Evolutionary conservation across 2,329 filamentous ascomycete species (phyloP).

Genomic region (Xylaria digitata): DNA sequence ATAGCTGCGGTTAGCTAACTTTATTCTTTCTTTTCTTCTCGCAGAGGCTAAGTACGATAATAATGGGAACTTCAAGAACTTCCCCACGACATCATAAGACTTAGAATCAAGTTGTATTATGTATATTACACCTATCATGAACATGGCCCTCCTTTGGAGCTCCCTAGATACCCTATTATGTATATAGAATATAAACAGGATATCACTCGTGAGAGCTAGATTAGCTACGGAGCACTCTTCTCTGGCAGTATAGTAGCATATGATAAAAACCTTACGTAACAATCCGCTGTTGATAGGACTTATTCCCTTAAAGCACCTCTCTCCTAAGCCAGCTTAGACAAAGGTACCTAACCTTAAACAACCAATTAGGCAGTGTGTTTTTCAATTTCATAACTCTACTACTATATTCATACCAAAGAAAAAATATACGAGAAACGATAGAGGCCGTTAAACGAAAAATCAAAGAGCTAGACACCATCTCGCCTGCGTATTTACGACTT

Average conservation of each 20-base stretch:
- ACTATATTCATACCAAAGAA: neutral
- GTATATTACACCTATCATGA: constrained; percentile 27
- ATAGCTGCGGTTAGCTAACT: constrained; percentile 6
- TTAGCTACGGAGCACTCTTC: neutral
- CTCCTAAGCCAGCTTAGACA: neutral
- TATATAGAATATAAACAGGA: constrained; percentile 11
- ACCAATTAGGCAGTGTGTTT: neutral
- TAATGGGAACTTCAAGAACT: constrained; percentile 71
- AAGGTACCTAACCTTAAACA: neutral
- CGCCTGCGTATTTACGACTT: neutral
- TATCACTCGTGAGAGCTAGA: neutral
- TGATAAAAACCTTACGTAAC: neutral
- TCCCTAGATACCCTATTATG: constrained; percentile 21
- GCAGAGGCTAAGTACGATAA: constrained; percentile 86
- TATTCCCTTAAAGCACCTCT: neutral
- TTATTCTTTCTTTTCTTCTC: neutral
- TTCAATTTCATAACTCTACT: neutral
- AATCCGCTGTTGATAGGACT: neutral
- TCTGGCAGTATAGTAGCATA: neutral
- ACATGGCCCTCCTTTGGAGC: neutral
- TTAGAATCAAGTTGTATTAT: constrained; percentile 4
- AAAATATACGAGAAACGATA: neutral
- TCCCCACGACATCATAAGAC: constrained; percentile 38
- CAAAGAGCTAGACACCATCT: neutral
- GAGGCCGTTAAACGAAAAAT: neutral